Conservation (phyloP, 805 yeast genomes). For the Ogataea paradorogensis region DNA sequence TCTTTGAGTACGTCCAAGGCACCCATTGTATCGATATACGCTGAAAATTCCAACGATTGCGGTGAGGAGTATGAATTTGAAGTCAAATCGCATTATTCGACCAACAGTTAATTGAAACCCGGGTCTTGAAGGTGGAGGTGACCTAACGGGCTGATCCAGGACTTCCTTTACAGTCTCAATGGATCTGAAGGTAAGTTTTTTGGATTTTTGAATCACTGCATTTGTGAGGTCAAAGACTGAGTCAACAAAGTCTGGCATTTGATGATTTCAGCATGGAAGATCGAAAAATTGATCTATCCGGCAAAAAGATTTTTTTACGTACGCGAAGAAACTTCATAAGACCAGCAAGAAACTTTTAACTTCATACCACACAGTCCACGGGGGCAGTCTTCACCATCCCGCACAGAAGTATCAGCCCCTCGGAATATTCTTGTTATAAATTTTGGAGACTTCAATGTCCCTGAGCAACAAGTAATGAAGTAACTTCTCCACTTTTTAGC, state of each 20-base stretch:
- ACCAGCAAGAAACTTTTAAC: no score
- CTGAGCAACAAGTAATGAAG: no score
- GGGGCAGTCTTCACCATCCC: no score
- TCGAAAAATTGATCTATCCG: background rate
- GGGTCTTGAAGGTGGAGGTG: conserved; percentile 6
- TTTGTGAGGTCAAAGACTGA: conserved; percentile 18
- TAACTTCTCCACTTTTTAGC: background rate
- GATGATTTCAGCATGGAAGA: background rate
- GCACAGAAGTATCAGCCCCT: no score
- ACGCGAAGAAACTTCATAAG: no score
- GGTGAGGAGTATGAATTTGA: background rate
- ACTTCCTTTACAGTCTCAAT: background rate
- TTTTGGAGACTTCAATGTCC: no score
- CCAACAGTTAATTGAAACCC: background rate
- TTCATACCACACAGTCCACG: no score
- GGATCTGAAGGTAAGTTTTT: background rate
- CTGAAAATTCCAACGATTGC: background rate
- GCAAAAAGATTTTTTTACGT: no score
- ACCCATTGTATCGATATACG: conserved; percentile 2
- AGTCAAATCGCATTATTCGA: background rate
- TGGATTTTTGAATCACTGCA: conserved; percentile 8
- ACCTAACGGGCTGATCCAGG: background rate
- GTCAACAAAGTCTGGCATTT: conserved; percentile 24
- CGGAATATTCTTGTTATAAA: no score
- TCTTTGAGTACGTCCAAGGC: conserved; percentile 29